Conservation (phyloP, 2,329 filamentous ascomycete genomes). For the Aspergillus thermomutatus region DNA sequence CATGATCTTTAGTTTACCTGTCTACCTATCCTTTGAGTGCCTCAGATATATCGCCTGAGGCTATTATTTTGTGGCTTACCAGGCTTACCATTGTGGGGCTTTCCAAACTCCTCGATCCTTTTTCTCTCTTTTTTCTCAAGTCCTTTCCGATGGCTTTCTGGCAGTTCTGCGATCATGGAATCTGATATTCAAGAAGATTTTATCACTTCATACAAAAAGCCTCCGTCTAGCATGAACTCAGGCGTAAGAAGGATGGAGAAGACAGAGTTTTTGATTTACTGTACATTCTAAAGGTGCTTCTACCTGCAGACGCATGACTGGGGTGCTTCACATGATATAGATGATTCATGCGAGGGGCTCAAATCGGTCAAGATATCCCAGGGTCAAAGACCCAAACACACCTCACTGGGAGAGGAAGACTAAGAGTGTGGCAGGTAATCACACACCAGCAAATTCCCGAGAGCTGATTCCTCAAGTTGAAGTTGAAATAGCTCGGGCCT, state of each 20-base stretch:
- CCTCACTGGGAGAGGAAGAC: neutral
- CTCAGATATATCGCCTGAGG: neutral
- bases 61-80: neutral
- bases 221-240: no score
- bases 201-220: neutral
- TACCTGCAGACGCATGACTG: neutral
- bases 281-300: neutral
- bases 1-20: neutral
- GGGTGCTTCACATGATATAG: neutral
- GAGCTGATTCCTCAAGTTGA: no score
- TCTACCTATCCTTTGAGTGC: no score
- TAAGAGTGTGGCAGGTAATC: neutral
- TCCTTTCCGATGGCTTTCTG: neutral
- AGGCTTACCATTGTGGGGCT: neutral
- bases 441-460: no score
- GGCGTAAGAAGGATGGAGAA: neutral
- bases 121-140: neutral
- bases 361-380: slow-evolving; percentile 1
- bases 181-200: neutral
- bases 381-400: neutral
- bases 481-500: neutral
- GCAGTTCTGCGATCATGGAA: neutral
- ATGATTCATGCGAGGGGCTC: slow-evolving; percentile 3
- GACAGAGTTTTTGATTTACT: neutral
- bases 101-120: neutral